Base-by-base conservation (phyloP, 805 yeast genomes). In the Yamadazyma tumulicola region DNA sequence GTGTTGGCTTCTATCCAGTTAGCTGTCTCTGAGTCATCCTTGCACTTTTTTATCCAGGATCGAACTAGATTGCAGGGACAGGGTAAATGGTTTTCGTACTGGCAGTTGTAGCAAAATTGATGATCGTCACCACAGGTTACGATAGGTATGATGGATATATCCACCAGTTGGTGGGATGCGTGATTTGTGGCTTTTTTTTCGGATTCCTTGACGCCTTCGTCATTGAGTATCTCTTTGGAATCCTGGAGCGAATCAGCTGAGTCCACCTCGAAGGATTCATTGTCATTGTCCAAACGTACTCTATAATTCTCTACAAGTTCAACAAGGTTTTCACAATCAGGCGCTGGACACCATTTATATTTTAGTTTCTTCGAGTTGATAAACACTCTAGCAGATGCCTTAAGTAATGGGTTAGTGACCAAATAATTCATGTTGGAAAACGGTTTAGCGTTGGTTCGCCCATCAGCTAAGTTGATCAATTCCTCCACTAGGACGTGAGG, bases 1-100 rank as follows among this genome's bases (percentile, higher is more conserved):
- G 98, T 87, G 55, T 91, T 81, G 3, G 83, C 78, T 3, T 77
- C 69, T 16, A 93, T 79, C 97, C 97, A 93, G 49, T 81, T 77
- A 2, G 81, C 72, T 11, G 96, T 87, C 48, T 85, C 96, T 0
- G 93, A 78, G 53, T 93, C 97, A 52, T 87, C 93, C 41, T 72
- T 71, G 43, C 95, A 84, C 49, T 86, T 83, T 31, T 72, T 67
- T 20, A 81, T 67, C 98, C 98, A 93, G 29, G 59, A 55, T 35
- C 68, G 67, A 0, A 81, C 81, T 3, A 84, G 54, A 45, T 58
- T 59, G 53, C 98, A 93, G 2, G 93, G 84, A n/a, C 83, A 73
- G 0, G 97, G 97, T 7, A 77, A 58, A 58, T 93, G 98, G 46
- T 81, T 79, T 45, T 83, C 91, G 37, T 67, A 67, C 15, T 74